Evolutionary conservation across 2,329 filamentous ascomycete genomes (phyloP), one percentile per base, ranked within the genome.

Genomic region (Epichloe amarillans): DNA sequence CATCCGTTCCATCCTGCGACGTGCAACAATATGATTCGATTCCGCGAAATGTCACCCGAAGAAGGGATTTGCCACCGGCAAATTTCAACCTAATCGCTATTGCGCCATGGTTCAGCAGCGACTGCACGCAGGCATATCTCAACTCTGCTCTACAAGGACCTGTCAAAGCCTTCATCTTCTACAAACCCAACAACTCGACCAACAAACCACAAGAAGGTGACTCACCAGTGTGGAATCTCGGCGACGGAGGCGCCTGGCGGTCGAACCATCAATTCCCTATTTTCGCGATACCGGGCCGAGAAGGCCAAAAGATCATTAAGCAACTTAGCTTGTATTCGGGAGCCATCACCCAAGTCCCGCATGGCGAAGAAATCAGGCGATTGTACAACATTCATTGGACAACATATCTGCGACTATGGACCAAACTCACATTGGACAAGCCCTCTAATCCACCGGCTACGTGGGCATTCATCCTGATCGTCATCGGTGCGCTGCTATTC

Each of bases 51-150:
- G 87, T 82, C 50, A 95, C 88, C 12, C 80, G 84, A 15, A 76
- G 79, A 58, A 64, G 67, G n/a, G 76, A 93, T 60, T 77, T 96
- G 1, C 81, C 82, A 0, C 71, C 74, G 0, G 75, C 76, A 46
- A 80, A 85, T 57, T 88, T 87, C 64, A 81, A 84, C 50, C 72
- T 89, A 48, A 79, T 96, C 58, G 90, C 86, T 30, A 70, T 96
- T 49, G 90, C 88, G 23, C 91, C 91, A 30, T 97, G 91, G 90
- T 80, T 88, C 58, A 85, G 76, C 54, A 70, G 75, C 7, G 70
- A 79, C 26, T 98, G 91, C 63, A 85, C 87, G 12, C 68, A 75
- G 50, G 77, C 83, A 43, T 95, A 88, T 63, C 74, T 97, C 45
- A 68, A 74, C 17, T 73, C 78, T 19, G 76, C 78, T n/a, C 70